These are phyloP conservation scores for Angomonas deanei DNA, from an alignment of 208 protist genomes.

Conservation along the genomic window DNA sequence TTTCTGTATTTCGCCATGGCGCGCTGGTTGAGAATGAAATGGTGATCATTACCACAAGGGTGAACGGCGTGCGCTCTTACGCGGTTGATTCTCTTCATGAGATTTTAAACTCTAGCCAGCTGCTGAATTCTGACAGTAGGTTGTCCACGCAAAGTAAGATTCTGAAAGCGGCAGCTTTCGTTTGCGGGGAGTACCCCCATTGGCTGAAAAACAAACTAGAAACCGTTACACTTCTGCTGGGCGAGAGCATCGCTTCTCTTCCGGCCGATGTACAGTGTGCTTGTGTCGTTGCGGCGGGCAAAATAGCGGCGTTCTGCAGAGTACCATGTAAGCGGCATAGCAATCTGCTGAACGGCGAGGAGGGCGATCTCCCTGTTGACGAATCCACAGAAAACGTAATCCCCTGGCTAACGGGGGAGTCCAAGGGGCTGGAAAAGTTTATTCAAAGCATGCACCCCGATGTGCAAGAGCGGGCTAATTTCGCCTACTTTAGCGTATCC, in stretches of 20 bases:
- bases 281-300: slow-evolving; percentile 84
- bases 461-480: slow-evolving; percentile 58
- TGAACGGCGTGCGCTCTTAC: slow-evolving; percentile 82
- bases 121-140: slow-evolving; percentile 32
- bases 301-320: slow-evolving; percentile 77
- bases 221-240: slow-evolving; percentile 43
- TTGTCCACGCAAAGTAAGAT: slow-evolving; percentile 66
- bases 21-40: slow-evolving; percentile 87
- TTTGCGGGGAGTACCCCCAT: slow-evolving; percentile 92
- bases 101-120: slow-evolving; percentile 38
- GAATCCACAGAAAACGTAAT: slow-evolving; percentile 8
- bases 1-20: slow-evolving; percentile 71
- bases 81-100: slow-evolving; percentile 57
- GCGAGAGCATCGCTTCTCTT: slow-evolving; percentile 28
- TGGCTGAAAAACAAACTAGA: slow-evolving; percentile 52
- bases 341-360: slow-evolving; percentile 42
- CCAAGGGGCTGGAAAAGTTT: slow-evolving; percentile 11
- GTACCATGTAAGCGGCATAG: slow-evolving; percentile 45
- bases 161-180: slow-evolving; percentile 90
- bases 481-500: slow-evolving; percentile 34
- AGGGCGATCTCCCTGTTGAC: slow-evolving; percentile 18
- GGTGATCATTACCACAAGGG: slow-evolving; percentile 92
- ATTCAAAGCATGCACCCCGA: slow-evolving; percentile 15
- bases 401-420: background rate
- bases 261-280: slow-evolving; percentile 78